Percentiles rank a stretch among this genome's conserved stretches.
phyloP scores from a whole-genome alignment of 805 yeast genomes.

The Kuraishia capsulata region DNA sequence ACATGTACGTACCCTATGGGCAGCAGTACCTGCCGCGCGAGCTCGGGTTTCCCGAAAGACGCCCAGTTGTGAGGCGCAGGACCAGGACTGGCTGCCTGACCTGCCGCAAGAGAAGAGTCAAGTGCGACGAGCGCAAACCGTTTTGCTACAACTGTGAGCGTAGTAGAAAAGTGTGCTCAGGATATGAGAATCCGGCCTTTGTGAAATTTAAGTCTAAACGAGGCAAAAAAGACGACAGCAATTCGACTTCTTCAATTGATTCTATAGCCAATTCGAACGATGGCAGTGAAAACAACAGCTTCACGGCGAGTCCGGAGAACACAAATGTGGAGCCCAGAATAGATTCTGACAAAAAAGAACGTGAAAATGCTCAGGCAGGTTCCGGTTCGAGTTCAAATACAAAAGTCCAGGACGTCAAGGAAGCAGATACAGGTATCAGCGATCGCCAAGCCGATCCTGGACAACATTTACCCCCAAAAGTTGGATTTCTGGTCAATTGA shows the following conservation, averaged over 20 bases:
- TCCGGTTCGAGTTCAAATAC: too few species aligned
- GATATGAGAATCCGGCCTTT: slow-evolving; percentile 33
- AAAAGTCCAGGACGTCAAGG: too few species aligned
- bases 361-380: too few species aligned
- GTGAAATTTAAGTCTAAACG: neutral
- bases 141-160: slow-evolving; percentile 61
- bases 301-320: too few species aligned
- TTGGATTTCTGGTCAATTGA: neutral
- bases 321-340: too few species aligned
- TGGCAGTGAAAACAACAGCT: too few species aligned
- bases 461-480: neutral
- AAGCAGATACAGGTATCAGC: too few species aligned
- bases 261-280: too few species aligned
- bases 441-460: too few species aligned
- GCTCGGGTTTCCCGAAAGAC: neutral
- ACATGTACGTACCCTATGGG: neutral
- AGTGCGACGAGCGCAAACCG: slow-evolving; percentile 71
- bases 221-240: neutral
- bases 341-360: too few species aligned
- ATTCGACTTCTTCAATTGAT: too few species aligned
- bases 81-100: slow-evolving; percentile 73
- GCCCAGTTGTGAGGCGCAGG: slow-evolving; percentile 30
- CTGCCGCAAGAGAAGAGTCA: slow-evolving; percentile 61
- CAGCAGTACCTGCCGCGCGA: neutral
- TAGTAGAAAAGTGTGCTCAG: slow-evolving; percentile 56